Percentiles rank a stretch among this genome's conserved stretches.
Evolutionary conservation across 306 rosid species (phyloP).

Genomic region (Phaseolus lunatus): DNA sequence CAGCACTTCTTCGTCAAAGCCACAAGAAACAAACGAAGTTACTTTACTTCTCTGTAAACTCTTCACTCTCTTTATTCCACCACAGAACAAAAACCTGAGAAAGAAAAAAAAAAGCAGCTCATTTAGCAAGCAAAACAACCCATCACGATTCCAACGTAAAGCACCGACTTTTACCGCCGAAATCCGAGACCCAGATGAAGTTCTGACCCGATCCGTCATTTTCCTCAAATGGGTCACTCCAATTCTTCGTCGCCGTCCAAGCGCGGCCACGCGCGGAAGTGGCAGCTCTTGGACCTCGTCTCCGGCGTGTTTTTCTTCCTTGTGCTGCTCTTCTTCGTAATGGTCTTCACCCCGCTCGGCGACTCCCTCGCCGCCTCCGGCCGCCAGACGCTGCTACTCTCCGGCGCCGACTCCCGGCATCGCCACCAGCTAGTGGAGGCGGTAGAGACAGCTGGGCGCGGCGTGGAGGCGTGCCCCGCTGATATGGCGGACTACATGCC

Average conservation of each 20-base stretch:
- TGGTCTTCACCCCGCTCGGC: slow-evolving; percentile 76
- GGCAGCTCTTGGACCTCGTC: slow-evolving; percentile 80
- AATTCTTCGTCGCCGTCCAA: slow-evolving; percentile 74
- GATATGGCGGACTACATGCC: slow-evolving; percentile 86
- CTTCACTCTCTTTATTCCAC: not conserved
- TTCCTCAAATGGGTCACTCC: slow-evolving; percentile 68
- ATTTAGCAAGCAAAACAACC: slow-evolving; percentile 37
- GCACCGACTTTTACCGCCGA: slow-evolving; percentile 7
- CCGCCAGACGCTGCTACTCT: slow-evolving; percentile 69
- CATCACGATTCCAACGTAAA: not conserved
- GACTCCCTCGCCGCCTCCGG: slow-evolving; percentile 91
- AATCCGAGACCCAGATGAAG: slow-evolving; percentile 44
- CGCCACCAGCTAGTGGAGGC: slow-evolving; percentile 64
- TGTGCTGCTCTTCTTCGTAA: slow-evolving; percentile 72
- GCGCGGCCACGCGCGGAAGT: slow-evolving; percentile 68
- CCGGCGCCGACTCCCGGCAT: slow-evolving; percentile 75
- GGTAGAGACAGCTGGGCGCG: slow-evolving; percentile 62
- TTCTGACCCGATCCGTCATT: slow-evolving; percentile 63
- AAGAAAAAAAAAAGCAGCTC: not conserved
- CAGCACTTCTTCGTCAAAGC: not conserved
- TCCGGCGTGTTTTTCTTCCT: slow-evolving; percentile 67
- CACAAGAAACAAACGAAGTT: not conserved
- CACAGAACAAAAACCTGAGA: not conserved
- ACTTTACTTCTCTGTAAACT: not conserved
- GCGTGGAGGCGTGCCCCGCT: slow-evolving; percentile 70